Conservation (phyloP, 306 rosid genomes). For the Vigna mungo region DNA sequence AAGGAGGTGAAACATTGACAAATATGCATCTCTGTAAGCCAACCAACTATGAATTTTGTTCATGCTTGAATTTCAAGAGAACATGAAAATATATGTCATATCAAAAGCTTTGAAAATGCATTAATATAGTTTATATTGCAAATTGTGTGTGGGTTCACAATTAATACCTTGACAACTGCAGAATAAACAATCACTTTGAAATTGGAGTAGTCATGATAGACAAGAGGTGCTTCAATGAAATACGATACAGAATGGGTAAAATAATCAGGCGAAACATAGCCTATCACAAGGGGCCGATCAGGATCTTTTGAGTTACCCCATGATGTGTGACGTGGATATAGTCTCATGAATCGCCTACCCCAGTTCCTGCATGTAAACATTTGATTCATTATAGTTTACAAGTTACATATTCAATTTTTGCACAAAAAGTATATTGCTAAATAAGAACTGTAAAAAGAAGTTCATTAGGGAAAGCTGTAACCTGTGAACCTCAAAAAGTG, state of each 20-base stretch:
- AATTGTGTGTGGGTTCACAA: not conserved
- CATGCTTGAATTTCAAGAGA: conserved; percentile 11
- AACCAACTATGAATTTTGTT: conserved; percentile 2
- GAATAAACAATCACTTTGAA: conserved; percentile 93
- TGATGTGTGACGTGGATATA: conserved; percentile 71
- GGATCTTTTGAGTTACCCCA: conserved; percentile 94
- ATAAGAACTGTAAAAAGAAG: conserved; percentile 17
- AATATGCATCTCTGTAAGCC: conserved; percentile 12
- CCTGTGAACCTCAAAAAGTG: conserved; percentile 29
- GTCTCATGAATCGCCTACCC: conserved; percentile 93
- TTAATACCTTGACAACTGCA: conserved; percentile 98
- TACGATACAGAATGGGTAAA: conserved; percentile 98
- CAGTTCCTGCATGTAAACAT: conserved; percentile 78
- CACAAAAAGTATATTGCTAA: not conserved
- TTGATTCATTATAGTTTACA: conserved; percentile 12
- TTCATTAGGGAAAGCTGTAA: conserved; percentile 13
- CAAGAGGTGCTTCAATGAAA: conserved; percentile 92
- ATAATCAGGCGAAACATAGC: conserved; percentile 97
- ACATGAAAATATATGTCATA: conserved; percentile 3
- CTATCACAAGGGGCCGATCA: conserved; percentile 89
- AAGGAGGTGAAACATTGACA: conserved; percentile 4
- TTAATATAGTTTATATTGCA: not conserved
- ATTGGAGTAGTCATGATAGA: conserved; percentile 72
- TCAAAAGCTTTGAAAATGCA: conserved; percentile 30
- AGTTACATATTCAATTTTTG: conserved; percentile 31